Evolutionary conservation across 1,284 basidiomycete genomes (phyloP), one percentile per base, ranked within the genome.

Genomic region (Pterula multifida): DNA sequence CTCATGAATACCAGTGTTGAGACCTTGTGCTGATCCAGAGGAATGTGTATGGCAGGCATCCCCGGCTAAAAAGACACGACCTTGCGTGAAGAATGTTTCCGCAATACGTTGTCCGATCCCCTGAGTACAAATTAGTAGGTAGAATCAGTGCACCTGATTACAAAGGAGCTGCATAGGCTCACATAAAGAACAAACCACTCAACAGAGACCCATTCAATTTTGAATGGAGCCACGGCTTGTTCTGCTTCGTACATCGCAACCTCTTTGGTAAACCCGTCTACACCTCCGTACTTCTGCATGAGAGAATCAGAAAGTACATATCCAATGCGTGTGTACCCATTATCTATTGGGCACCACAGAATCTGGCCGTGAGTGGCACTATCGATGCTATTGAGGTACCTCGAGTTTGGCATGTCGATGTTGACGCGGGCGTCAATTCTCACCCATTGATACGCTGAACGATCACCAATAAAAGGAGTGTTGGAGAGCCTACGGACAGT

Each of bases 11-110:
- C 60, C 60, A 3, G 60, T 61, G 50, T 61, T 61, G 17, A 61
- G 53, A 2, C 60, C 60, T 49, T 61, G 60, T 1, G 60, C 60
- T 9, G 57, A 58, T 4, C 60, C 60, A 46, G 55, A 57, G 35
- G 57, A 58, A 50, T 61, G 60, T 3, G 60, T 61, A 50, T 61
- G 60, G 36, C 60, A 60, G 15, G 58, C 58, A 48, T 61, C 60
- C n/a, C 60, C 60, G 24, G 60, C 60, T 3, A 61, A 56, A 47
- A 61, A 60, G 17, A 61, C 50, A 17, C 60, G 51, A 48, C 56
- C 53, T 11, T 56, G 45, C 4, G 45, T 25, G 26, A 25, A 55
- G 46, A 61, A 61, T 0, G 58, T 56, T 24, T 55, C 52, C n/a
- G 60, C 60, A 3, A 60, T 58, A 2, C 58, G 54, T 53, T 61